A percentile compares a stretch with the other conserved stretches of the same genome.
Evolutionary conservation across 1,284 basidiomycete species (phyloP).

Genomic region (Exobasidium cylindrosporum): DNA sequence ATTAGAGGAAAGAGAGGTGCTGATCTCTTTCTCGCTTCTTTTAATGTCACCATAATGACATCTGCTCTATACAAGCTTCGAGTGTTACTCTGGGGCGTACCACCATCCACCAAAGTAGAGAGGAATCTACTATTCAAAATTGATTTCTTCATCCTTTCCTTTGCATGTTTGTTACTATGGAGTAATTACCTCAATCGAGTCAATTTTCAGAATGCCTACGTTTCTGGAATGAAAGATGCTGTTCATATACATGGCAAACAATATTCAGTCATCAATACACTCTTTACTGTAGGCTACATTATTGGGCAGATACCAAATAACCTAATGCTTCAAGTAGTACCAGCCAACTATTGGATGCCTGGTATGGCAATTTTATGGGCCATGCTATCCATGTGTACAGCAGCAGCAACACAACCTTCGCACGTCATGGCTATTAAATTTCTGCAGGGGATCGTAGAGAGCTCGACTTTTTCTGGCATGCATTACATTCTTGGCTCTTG

Average conservation of each 20-base stretch:
- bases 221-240: conserved; percentile 78
- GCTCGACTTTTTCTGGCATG: conserved; percentile 57
- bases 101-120: conserved; percentile 25
- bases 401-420: conserved; percentile 24
- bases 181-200: conserved; percentile 36
- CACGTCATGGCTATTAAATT: conserved; percentile 72
- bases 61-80: neutral
- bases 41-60: no score
- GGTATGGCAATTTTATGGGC: conserved; percentile 44
- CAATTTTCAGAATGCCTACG: conserved; percentile 59
- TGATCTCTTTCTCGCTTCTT: no score
- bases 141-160: conserved; percentile 35
- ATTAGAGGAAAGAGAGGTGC: no score
- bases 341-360: conserved; percentile 40
- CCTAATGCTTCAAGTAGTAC: conserved; percentile 45
- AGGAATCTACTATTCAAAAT: conserved; percentile 30
- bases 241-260: conserved; percentile 69
- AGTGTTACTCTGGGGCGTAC: conserved; percentile 26
- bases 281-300: conserved; percentile 53
- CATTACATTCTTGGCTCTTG: conserved; percentile 73
- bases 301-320: conserved; percentile 46
- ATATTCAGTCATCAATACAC: conserved; percentile 63
- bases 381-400: conserved; percentile 25
- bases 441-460: conserved; percentile 70
- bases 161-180: conserved; percentile 28